A percentile compares a stretch with the other conserved stretches of the same genome.
Evolutionary conservation across 2,329 filamentous ascomycete species (phyloP).

Genomic region (Alternaria sp.): DNA sequence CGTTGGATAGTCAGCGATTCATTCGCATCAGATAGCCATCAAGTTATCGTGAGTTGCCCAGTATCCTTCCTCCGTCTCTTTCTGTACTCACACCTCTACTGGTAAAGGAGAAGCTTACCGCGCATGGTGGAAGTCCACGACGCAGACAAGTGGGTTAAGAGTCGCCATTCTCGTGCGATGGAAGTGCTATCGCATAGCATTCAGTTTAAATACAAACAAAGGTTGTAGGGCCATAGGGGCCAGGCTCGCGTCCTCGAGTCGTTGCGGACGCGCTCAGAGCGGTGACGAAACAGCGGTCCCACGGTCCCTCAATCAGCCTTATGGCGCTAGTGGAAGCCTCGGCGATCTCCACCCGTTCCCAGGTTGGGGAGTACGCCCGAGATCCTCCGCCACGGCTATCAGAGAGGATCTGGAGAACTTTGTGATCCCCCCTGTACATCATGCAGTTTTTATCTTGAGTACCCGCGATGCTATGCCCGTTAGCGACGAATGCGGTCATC

Average conservation of each 20-base stretch:
- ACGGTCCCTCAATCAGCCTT: conserved; percentile 25
- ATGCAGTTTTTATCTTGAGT: not conserved
- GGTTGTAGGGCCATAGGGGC: conserved; percentile 6
- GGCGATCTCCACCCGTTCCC: conserved; percentile 6
- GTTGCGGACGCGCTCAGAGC: conserved; percentile 27
- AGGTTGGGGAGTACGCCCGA: not conserved
- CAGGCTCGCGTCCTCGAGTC: conserved; percentile 23
- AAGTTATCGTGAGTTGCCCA: not conserved
- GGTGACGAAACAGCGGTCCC: conserved; percentile 25
- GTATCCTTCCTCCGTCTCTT: not conserved
- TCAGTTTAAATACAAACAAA: not conserved
- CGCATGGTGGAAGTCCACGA: conserved; percentile 62
- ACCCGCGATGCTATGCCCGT: not conserved
- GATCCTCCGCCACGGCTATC: not conserved
- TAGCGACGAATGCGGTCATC: not conserved
- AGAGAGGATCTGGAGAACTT: not conserved
- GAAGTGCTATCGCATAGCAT: conserved; percentile 3
- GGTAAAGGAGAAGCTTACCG: conserved; percentile 38
- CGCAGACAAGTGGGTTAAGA: conserved; percentile 51
- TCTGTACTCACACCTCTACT: not conserved
- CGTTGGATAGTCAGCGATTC: conserved; percentile 4
- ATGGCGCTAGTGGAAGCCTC: conserved; percentile 17
- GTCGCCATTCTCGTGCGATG: conserved; percentile 49
- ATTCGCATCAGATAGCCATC: not conserved
- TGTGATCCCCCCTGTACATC: not conserved